phyloP scores from a whole-genome alignment of 352 stramenopile genomes.

The Phytophthora pistaciae region DNA sequence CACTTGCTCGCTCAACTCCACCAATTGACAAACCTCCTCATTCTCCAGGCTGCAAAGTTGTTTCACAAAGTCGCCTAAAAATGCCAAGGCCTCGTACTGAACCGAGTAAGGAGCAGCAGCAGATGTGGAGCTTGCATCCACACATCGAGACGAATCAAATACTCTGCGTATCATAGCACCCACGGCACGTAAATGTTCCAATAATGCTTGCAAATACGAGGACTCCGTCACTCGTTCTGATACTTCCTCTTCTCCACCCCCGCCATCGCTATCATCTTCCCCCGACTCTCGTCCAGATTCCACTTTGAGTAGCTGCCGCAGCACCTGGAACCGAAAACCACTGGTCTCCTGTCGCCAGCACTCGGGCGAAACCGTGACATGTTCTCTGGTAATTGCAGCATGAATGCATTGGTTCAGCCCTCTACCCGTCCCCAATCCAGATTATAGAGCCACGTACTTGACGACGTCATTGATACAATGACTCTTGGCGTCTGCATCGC shows the following conservation, averaged over 20 bases:
- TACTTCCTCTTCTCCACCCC: constrained; percentile 1
- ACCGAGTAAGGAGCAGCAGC: constrained; percentile 21
- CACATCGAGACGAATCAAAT: constrained; percentile 8
- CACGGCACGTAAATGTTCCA: constrained; percentile 23
- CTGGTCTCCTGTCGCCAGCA: constrained; percentile 21
- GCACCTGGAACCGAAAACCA: constrained; percentile 59
- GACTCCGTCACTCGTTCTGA: constrained; percentile 2
- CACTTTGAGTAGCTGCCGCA: constrained; percentile 51
- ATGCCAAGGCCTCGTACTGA: constrained; percentile 43
- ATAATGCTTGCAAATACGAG: constrained; percentile 23
- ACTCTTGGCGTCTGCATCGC: background rate
- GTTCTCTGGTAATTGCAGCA: constrained; percentile 14
- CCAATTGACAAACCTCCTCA: background rate
- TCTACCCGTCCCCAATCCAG: background rate
- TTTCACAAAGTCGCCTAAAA: constrained; percentile 45
- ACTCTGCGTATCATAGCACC: constrained; percentile 16
- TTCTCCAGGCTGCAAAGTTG: constrained; percentile 13
- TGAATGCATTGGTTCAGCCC: constrained; percentile 9
- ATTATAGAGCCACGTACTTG: constrained; percentile 17
- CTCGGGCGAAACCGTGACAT: constrained; percentile 1
- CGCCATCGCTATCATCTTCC: constrained; percentile 7
- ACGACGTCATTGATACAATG: constrained; percentile 27
- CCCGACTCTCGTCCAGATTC: background rate
- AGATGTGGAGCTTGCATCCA: background rate
- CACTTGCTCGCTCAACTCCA: constrained; percentile 29